Evolutionary conservation across 1,284 basidiomycete genomes (phyloP).

Genomic region (Athelia sp.): DNA sequence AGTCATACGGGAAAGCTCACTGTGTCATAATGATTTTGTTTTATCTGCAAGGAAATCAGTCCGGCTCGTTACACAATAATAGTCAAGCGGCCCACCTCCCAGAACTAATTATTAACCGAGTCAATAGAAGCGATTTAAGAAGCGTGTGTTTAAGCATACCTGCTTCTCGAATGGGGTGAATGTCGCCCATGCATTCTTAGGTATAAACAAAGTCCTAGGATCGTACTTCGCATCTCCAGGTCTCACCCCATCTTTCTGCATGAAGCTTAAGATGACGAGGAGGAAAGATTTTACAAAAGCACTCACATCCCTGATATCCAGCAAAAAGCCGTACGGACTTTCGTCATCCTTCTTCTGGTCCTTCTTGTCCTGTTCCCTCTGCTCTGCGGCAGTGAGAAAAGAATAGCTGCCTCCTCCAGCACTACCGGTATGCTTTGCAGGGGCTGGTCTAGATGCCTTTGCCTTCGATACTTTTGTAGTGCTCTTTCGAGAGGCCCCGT

Average conservation of each 20-base stretch:
- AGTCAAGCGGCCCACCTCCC: slow-evolving; percentile 58
- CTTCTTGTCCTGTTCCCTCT: slow-evolving; percentile 71
- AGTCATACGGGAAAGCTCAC: slow-evolving; percentile 28
- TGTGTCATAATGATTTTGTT: slow-evolving; percentile 92
- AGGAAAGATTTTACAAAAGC: not conserved
- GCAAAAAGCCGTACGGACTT: slow-evolving; percentile 79
- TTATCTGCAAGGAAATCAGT: slow-evolving; percentile 51
- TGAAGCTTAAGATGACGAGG: not conserved
- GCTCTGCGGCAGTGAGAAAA: slow-evolving; percentile 87
- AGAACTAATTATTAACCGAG: slow-evolving; percentile 55
- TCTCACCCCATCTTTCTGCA: slow-evolving; percentile 76
- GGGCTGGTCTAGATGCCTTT: slow-evolving; percentile 14
- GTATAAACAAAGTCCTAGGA: slow-evolving; percentile 84
- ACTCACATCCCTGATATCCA: slow-evolving; percentile 70
- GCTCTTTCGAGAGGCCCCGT: slow-evolving; percentile 24
- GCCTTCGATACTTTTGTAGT: slow-evolving; percentile 31
- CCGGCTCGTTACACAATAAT: not conserved
- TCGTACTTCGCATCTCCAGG: slow-evolving; percentile 91
- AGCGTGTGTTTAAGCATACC: slow-evolving; percentile 32
- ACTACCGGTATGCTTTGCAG: slow-evolving; percentile 12
- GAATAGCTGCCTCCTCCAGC: slow-evolving; percentile 25
- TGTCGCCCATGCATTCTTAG: slow-evolving; percentile 70
- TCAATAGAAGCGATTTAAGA: not conserved
- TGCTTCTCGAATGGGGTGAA: slow-evolving; percentile 98
- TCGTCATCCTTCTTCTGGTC: slow-evolving; percentile 80